Evolutionary conservation across 2,329 filamentous ascomycete genomes (phyloP).

Genomic region (Curvularia verruculosa): DNA sequence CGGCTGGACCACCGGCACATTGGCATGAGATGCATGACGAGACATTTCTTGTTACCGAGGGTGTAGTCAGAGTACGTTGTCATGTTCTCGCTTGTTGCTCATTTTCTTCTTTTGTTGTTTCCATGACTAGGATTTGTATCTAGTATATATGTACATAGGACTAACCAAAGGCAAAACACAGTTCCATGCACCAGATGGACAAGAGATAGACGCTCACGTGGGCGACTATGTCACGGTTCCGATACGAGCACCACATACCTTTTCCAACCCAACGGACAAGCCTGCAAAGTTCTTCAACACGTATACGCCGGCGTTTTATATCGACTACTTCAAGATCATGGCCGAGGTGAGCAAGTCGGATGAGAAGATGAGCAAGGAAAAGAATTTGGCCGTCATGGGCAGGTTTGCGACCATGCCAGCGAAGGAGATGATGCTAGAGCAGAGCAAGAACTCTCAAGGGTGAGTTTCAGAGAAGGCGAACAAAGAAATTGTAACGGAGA

Average conservation of each 20-base stretch:
- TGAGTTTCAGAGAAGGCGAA: neutral
- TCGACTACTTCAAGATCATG: conserved; percentile 63
- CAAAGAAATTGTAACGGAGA: no score
- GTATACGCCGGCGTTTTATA: conserved; percentile 62
- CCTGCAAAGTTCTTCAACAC: conserved; percentile 64
- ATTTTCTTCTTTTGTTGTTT: neutral
- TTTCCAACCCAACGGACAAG: conserved; percentile 61
- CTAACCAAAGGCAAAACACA: conserved; percentile 20
- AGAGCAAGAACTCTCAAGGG: conserved; percentile 11
- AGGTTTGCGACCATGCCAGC: conserved; percentile 58
- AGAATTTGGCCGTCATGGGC: conserved; percentile 57
- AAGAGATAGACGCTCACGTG: conserved; percentile 55
- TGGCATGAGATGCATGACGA: conserved; percentile 65
- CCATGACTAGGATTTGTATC: neutral
- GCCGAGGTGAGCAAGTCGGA: conserved; percentile 54
- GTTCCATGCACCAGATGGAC: conserved; percentile 57
- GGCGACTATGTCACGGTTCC: conserved; percentile 64
- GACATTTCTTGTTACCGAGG: conserved; percentile 62
- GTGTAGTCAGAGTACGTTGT: conserved; percentile 46
- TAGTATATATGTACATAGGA: no score
- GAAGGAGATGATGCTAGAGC: conserved; percentile 46
- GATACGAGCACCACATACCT: conserved; percentile 61
- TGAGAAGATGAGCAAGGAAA: conserved; percentile 56
- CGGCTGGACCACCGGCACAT: conserved; percentile 56
- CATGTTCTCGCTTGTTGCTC: neutral